These are phyloP conservation scores for Arctostaphylos glauca DNA, from an alignment of 148 eudicot genomes.

Conservation along the genomic window DNA sequence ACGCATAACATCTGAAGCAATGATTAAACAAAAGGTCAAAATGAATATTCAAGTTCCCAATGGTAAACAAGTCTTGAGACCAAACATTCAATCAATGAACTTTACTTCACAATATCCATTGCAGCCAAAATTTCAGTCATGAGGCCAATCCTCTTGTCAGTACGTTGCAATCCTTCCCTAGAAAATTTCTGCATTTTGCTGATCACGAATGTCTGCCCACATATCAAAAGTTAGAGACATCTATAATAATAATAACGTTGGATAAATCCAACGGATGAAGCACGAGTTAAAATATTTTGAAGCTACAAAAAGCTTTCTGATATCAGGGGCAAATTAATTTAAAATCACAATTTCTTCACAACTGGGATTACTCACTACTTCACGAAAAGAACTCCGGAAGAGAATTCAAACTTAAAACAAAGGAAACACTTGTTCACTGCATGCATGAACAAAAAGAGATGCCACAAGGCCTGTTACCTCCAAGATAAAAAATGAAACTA, in stretches of 20 bases:
- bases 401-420: background rate
- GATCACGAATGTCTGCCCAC: slow-evolving; percentile 58
- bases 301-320: background rate
- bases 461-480: background rate
- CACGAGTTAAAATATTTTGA: background rate
- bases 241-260: background rate
- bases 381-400: background rate
- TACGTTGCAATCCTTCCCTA: slow-evolving; percentile 74
- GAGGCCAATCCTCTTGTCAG: slow-evolving; percentile 94
- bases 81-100: slow-evolving; percentile 9
- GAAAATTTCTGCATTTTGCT: slow-evolving; percentile 77
- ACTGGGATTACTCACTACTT: background rate
- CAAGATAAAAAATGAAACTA: background rate
- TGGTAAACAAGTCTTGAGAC: background rate
- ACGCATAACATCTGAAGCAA: slow-evolving; percentile 32
- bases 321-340: background rate
- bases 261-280: background rate
- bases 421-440: background rate
- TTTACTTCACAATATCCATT: slow-evolving; percentile 97
- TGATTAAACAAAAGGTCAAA: background rate
- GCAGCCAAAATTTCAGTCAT: slow-evolving; percentile 97
- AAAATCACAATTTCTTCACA: background rate
- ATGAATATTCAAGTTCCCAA: slow-evolving; percentile 13
- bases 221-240: slow-evolving; percentile 10
- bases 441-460: background rate